phyloP scores from a whole-genome alignment of 257 asterid genomes.

The Solanum corneliomulleri region DNA sequence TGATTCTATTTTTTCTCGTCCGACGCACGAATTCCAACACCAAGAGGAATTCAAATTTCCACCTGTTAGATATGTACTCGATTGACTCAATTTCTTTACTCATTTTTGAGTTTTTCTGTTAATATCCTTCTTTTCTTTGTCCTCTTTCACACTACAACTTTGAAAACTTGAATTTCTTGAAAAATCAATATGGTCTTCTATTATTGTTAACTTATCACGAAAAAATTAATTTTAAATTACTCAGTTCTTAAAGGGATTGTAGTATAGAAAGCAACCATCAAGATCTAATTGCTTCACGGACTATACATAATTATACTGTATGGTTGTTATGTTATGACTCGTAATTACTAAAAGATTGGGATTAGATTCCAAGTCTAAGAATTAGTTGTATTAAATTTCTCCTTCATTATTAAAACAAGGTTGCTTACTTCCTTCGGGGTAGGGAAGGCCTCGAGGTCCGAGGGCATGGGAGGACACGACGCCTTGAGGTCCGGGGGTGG shows the following conservation, averaged over 20 bases:
- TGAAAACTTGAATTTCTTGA: neutral
- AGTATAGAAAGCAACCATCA: neutral
- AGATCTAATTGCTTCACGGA: neutral
- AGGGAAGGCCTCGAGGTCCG: too few relatives aligned
- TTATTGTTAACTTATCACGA: neutral
- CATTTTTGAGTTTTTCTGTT: too few relatives aligned
- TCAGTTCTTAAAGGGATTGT: neutral
- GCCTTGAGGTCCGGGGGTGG: too few relatives aligned
- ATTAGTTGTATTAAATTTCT: neutral
- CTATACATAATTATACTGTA: neutral
- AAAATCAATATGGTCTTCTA: neutral
- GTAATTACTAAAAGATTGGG: neutral
- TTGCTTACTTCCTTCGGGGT: neutral
- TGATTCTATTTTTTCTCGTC: too few relatives aligned
- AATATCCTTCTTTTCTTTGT: too few relatives aligned
- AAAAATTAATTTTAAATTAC: neutral
- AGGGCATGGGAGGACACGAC: too few relatives aligned
- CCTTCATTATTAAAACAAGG: neutral
- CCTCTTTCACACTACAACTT: neutral
- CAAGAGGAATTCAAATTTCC: too few relatives aligned
- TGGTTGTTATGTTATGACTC: neutral
- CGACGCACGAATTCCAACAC: too few relatives aligned
- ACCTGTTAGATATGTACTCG: too few relatives aligned
- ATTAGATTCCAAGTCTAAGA: neutral
- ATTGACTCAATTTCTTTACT: too few relatives aligned